Conservation (phyloP, 2,329 filamentous ascomycete genomes). For the Helotiales sp. region DNA sequence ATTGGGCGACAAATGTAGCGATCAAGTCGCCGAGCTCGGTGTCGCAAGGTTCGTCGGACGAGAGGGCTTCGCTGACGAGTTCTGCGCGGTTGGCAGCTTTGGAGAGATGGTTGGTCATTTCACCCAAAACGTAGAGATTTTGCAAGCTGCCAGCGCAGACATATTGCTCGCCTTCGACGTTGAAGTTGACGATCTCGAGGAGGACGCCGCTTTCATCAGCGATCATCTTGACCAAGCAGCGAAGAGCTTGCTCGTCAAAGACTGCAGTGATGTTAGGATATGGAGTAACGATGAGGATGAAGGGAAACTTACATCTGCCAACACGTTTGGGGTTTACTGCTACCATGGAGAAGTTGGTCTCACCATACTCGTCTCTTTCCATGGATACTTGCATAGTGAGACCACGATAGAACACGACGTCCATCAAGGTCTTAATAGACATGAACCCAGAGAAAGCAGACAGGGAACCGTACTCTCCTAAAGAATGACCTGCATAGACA, state of each 20-base stretch:
- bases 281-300: background rate
- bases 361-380: conserved; percentile 84
- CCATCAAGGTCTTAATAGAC: conserved; percentile 92
- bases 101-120: background rate
- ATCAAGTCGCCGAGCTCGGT: background rate
- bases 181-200: conserved; percentile 69
- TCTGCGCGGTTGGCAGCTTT: background rate
- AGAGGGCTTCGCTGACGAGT: background rate
- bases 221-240: conserved; percentile 59
- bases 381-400: conserved; percentile 60
- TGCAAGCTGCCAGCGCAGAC: conserved; percentile 36
- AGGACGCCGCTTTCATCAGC: conserved; percentile 84
- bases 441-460: conserved; percentile 94
- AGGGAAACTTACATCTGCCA: conserved; percentile 57
- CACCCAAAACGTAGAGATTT: background rate
- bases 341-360: conserved; percentile 97
- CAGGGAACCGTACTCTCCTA: conserved; percentile 96
- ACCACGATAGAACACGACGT: conserved; percentile 72
- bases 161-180: conserved; percentile 36
- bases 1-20: background rate
- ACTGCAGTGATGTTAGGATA: conserved; percentile 38
- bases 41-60: background rate
- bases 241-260: conserved; percentile 42
- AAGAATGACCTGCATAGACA: conserved; percentile 85
- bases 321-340: conserved; percentile 96